These are phyloP conservation scores for Lonicera japonica DNA, from an alignment of 129 eudicot genomes.

Conservation along the genomic window DNA sequence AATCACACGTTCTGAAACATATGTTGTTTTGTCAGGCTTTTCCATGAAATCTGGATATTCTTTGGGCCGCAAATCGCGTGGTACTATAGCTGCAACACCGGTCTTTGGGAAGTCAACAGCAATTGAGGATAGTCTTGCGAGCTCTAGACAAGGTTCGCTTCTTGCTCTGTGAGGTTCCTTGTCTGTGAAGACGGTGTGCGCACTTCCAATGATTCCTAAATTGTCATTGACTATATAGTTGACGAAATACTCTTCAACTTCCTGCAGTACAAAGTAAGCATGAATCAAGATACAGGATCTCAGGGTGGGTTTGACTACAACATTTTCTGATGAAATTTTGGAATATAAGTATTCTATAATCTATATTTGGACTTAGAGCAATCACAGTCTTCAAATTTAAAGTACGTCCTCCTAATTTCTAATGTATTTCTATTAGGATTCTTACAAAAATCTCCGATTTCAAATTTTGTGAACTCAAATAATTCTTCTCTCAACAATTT, in stretches of 20 bases:
- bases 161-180: conserved; percentile 39
- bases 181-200: conserved; percentile 81
- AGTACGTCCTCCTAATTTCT: too few relatives aligned
- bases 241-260: conserved; percentile 68
- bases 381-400: too few relatives aligned
- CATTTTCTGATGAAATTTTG: too few relatives aligned
- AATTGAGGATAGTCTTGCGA: conserved; percentile 59
- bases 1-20: conserved; percentile 47
- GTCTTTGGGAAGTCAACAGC: conserved; percentile 92
- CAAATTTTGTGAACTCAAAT: too few relatives aligned
- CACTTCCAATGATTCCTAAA: conserved; percentile 75
- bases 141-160: conserved; percentile 51
- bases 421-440: too few relatives aligned
- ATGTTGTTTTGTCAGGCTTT: conserved; percentile 70
- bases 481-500: too few relatives aligned
- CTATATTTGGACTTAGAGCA: too few relatives aligned
- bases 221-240: conserved; percentile 80
- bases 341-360: too few relatives aligned
- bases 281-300: too few relatives aligned
- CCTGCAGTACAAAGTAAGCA: conserved; percentile 26
- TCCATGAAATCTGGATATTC: conserved; percentile 89
- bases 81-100: conserved; percentile 80
- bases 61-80: conserved; percentile 48
- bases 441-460: too few relatives aligned
- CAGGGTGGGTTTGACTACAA: too few relatives aligned